These are phyloP conservation scores for Alloascoidea hylecoeti DNA, from an alignment of 805 yeast species.

Conservation along the genomic window DNA sequence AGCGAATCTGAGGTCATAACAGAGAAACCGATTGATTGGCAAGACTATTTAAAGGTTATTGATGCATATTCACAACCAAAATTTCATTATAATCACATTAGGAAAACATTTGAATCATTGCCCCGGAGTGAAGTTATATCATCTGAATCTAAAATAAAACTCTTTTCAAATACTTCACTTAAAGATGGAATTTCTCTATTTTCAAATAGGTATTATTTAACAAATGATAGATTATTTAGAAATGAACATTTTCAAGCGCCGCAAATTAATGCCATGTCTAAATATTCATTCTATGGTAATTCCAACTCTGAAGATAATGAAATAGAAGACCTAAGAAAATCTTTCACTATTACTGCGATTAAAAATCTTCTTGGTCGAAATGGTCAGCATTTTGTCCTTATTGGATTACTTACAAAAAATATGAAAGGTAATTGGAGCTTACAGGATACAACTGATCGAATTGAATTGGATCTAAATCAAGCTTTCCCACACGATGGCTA, in stretches of 20 bases:
- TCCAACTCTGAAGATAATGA: slow-evolving; percentile 5
- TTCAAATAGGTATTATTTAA: slow-evolving; percentile 39
- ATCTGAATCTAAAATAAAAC: not conserved
- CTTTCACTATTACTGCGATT: slow-evolving; percentile 42
- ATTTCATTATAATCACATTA: slow-evolving; percentile 42
- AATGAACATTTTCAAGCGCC: slow-evolving; percentile 59
- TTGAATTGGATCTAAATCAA: slow-evolving; percentile 48
- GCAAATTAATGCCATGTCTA: slow-evolving; percentile 19
- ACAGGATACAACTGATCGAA: slow-evolving; percentile 70
- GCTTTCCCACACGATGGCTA: slow-evolving; percentile 51
- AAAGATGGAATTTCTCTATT: slow-evolving; percentile 11
- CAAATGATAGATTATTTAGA: slow-evolving; percentile 60
- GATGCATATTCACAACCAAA: slow-evolving; percentile 52
- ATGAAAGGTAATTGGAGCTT: slow-evolving; percentile 57
- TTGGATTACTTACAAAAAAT: slow-evolving; percentile 60
- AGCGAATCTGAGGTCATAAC: not conserved
- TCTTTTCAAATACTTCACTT: not conserved
- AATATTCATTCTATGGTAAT: slow-evolving; percentile 25
- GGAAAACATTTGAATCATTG: slow-evolving; percentile 40
- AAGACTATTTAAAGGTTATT: slow-evolving; percentile 53
- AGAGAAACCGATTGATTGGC: slow-evolving; percentile 40
- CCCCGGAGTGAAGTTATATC: slow-evolving; percentile 10
- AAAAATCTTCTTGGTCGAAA: slow-evolving; percentile 81
- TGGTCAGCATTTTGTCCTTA: slow-evolving; percentile 57
- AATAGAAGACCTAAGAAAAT: slow-evolving; percentile 1